phyloP scores from a whole-genome alignment of 495 filamentous ascomycete species.

The Podospora conica region DNA sequence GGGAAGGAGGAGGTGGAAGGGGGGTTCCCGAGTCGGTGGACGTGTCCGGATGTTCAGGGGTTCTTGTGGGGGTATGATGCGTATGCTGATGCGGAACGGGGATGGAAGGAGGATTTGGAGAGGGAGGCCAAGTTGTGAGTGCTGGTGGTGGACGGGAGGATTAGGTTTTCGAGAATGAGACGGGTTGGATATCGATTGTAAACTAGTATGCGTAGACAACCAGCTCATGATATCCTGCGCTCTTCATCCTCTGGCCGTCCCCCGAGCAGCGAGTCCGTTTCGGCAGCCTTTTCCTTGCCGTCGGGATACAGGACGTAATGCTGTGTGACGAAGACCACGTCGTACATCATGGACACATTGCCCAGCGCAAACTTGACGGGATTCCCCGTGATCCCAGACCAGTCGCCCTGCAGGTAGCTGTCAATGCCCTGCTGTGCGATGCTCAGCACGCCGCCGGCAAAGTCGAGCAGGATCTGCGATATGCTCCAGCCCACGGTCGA shows the following conservation, averaged over 20 bases:
- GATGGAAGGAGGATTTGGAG: constrained; percentile 37
- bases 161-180: too few species aligned
- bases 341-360: constrained; percentile 80
- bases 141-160: too few species aligned
- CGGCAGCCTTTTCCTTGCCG: constrained; percentile 21
- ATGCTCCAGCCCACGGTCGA: constrained; percentile 89
- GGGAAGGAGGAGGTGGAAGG: constrained; percentile 33
- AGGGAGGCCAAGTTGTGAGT: background rate
- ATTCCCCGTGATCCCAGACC: constrained; percentile 86
- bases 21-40: constrained; percentile 56
- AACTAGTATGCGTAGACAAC: background rate
- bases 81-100: constrained; percentile 49
- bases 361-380: constrained; percentile 83
- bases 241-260: constrained; percentile 24
- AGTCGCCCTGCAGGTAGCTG: constrained; percentile 75
- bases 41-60: constrained; percentile 52
- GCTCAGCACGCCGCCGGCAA: constrained; percentile 75
- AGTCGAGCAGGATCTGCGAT: constrained; percentile 74
- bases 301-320: constrained; percentile 73
- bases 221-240: background rate
- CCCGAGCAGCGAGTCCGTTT: constrained; percentile 34
- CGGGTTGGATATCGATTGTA: background rate
- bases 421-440: constrained; percentile 78
- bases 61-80: constrained; percentile 61
- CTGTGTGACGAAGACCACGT: constrained; percentile 76